These are phyloP conservation scores for Thielaviopsis ethacetica DNA, from an alignment of 2,329 filamentous ascomycete species.

Conservation along the genomic window DNA sequence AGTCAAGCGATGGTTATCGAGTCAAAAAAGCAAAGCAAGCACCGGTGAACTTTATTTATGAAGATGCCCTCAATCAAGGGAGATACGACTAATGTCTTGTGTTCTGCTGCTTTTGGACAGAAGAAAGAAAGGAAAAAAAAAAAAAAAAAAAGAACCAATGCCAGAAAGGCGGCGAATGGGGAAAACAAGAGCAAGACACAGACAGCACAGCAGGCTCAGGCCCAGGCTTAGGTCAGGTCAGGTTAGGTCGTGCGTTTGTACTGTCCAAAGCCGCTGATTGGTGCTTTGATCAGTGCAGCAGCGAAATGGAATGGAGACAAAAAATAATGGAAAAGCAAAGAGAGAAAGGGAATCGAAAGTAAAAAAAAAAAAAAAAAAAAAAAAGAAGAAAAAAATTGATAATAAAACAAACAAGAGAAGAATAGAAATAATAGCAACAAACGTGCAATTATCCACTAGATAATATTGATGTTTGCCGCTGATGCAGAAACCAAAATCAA, in stretches of 20 bases:
- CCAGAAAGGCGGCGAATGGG: neutral
- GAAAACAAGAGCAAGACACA: neutral
- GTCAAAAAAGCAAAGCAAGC: neutral
- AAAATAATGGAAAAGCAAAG: neutral
- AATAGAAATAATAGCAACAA: neutral
- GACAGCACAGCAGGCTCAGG: neutral
- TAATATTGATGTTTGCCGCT: too few species aligned
- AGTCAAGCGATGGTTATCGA: neutral
- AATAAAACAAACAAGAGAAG: conserved; percentile 15
- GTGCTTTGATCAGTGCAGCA: neutral
- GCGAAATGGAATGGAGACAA: neutral
- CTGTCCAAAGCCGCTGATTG: neutral
- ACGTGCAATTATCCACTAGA: too few species aligned
- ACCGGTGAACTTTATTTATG: neutral
- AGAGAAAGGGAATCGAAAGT: neutral
- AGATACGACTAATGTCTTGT: neutral
- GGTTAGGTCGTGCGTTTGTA: neutral
- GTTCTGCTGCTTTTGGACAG: neutral
- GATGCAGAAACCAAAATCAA: too few species aligned
- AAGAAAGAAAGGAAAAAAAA: neutral
- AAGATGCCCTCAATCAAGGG: neutral
- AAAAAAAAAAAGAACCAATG: neutral
- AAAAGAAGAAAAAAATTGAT: neutral
- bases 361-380: neutral
- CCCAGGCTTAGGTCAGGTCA: neutral